Conservation (phyloP, 108 stramenopile genomes). For the Cyclostephanos tholiformis region DNA sequence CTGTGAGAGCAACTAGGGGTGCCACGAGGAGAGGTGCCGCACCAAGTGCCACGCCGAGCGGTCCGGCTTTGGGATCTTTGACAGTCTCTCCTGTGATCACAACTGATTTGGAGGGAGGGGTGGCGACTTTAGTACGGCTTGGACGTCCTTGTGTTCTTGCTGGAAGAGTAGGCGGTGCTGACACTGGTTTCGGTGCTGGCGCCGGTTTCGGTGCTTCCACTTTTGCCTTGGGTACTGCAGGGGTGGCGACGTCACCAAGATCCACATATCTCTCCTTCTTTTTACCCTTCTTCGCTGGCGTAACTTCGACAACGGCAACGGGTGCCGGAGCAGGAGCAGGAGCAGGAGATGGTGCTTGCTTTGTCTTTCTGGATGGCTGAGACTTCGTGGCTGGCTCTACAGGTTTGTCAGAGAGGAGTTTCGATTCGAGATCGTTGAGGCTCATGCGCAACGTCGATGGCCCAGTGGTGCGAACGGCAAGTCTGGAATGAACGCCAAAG, state of each 20-base stretch:
- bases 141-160: slow-evolving; percentile 8
- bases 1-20: slow-evolving; percentile 64
- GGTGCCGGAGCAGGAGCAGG: slow-evolving; percentile 31
- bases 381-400: slow-evolving; percentile 14
- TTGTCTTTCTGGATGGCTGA: slow-evolving; percentile 26
- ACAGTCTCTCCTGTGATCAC: slow-evolving; percentile 20
- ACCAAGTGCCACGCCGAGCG: slow-evolving; percentile 75
- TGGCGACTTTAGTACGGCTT: slow-evolving; percentile 16
- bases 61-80: slow-evolving; percentile 62
- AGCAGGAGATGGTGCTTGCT: slow-evolving; percentile 45
- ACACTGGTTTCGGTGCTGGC: slow-evolving; percentile 31
- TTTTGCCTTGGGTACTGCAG: slow-evolving; percentile 44
- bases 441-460: slow-evolving; percentile 39
- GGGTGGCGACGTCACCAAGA: slow-evolving; percentile 21
- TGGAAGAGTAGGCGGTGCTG: slow-evolving; percentile 11
- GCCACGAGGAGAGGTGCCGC: slow-evolving; percentile 77
- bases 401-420: slow-evolving; percentile 42
- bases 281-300: slow-evolving; percentile 21
- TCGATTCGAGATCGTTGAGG: slow-evolving; percentile 49
- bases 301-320: background rate
- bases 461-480: slow-evolving; percentile 27
- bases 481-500: slow-evolving; percentile 52
- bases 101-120: slow-evolving; percentile 25
- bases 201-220: slow-evolving; percentile 32
- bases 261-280: slow-evolving; percentile 27